Percentiles rank a stretch among this genome's conserved stretches.
phyloP scores from a whole-genome alignment of 1,284 basidiomycete species.

The Exsudoporus floridanus region DNA sequence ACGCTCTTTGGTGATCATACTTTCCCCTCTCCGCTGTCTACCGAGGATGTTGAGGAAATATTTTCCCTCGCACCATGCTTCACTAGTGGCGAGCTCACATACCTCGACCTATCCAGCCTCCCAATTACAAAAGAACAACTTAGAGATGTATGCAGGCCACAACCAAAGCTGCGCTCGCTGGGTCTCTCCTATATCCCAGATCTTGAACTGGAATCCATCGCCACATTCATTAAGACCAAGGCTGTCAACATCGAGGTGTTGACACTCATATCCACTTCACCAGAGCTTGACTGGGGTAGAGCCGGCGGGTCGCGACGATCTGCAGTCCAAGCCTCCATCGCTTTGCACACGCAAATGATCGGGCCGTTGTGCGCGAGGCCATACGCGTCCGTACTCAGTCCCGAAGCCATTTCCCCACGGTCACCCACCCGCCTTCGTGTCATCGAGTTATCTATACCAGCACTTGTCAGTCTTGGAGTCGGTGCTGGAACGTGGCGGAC shows the following conservation, averaged over 20 bases:
- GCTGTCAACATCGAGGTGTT: constrained; percentile 84
- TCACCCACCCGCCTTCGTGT: constrained; percentile 82
- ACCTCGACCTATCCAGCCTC: constrained; percentile 88
- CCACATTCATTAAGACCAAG: constrained; percentile 68
- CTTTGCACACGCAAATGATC: constrained; percentile 71
- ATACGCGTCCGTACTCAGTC: constrained; percentile 57
- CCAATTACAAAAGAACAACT: constrained; percentile 69
- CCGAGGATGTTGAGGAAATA: constrained; percentile 69
- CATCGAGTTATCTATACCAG: constrained; percentile 79
- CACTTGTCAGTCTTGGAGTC: constrained; percentile 69
- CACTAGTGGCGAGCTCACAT: constrained; percentile 71
- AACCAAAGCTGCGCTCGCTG: constrained; percentile 79
- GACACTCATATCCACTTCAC: constrained; percentile 77
- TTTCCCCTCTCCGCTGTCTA: constrained; percentile 77
- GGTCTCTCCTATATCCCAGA: constrained; percentile 84
- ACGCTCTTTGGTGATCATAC: constrained; percentile 89
- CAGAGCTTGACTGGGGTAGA: constrained; percentile 64
- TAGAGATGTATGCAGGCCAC: constrained; percentile 56
- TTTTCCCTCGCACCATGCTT: constrained; percentile 82
- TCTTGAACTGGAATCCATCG: constrained; percentile 67
- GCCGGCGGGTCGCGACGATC: constrained; percentile 37
- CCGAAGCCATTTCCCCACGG: constrained; percentile 35
- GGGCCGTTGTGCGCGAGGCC: constrained; percentile 79
- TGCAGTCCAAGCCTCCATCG: constrained; percentile 57
- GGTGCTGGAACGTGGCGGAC: constrained; percentile 87